Percentiles rank a stretch among this genome's conserved stretches.
Conservation (phyloP, 257 asterid genomes). For the Echium plantagineum region DNA sequence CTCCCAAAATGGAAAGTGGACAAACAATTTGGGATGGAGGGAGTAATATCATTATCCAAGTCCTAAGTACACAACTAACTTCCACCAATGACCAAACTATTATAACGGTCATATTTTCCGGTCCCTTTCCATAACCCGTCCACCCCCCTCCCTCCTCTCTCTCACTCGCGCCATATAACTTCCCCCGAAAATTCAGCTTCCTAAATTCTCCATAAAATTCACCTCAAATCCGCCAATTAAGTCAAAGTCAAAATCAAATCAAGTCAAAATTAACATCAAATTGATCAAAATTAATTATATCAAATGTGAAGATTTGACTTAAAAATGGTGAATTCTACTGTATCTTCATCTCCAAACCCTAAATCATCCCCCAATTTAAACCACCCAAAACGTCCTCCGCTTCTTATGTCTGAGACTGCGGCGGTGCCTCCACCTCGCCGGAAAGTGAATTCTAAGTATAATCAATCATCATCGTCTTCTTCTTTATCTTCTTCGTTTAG, state of each 20-base stretch:
- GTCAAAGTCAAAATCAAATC: no score
- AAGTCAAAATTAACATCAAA: no score
- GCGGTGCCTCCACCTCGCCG: not conserved
- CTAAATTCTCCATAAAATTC: no score
- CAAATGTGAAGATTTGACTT: slow-evolving; percentile 29
- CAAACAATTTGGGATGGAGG: no score
- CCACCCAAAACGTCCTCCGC: slow-evolving; percentile 33
- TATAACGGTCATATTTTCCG: slow-evolving; percentile 40
- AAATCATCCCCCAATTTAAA: slow-evolving; percentile 20
- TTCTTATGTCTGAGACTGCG: no score
- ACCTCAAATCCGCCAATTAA: no score
- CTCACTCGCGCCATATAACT: slow-evolving; percentile 13
- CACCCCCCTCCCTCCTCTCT: no score
- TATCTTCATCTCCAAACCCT: slow-evolving; percentile 37
- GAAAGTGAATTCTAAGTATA: slow-evolving; percentile 52
- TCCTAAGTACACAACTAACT: no score
- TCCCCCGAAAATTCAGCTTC: slow-evolving; percentile 4
- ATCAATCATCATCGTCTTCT: slow-evolving; percentile 24
- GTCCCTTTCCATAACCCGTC: not conserved
- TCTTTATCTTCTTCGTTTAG: slow-evolving; percentile 40
- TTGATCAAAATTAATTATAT: no score
- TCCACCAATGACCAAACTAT: slow-evolving; percentile 18
- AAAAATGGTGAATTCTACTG: slow-evolving; percentile 51
- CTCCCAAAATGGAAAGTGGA: no score
- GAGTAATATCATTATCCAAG: no score